Evolutionary conservation across 2,329 filamentous ascomycete species (phyloP), one percentile per base, ranked within the genome.

Genomic region (Sporothrix protearum): DNA sequence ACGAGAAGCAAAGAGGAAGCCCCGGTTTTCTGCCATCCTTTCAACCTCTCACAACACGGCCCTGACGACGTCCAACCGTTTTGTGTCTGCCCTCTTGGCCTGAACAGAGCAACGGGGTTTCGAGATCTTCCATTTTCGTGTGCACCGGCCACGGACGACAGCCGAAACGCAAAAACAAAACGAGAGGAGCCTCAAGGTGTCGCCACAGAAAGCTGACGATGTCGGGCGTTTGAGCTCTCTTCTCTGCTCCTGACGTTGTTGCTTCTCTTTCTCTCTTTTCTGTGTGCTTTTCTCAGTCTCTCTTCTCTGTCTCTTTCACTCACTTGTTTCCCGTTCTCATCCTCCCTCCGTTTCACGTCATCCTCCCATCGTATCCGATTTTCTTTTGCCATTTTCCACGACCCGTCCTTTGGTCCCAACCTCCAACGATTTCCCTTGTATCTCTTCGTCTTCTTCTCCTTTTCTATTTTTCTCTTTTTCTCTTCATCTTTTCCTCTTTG

Each of bases 21-120:
- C 64, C 64, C 64, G 39, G 42, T 67, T 67, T 67, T 67, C 64
- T 67, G 22, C 64, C 14, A n/a, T 67, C 39, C 28, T 25, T 28
- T 64, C 63, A 49, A 33, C 64, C 45, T 67, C 28, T 51, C 19
- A 67, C 64, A 49, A 49, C 45, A 53, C 19, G 45, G 16, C 12
- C 12, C 53, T 28, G 25, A 30, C 53, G 19, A 47, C 36, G 22
- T 67, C 64, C 42, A 33, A 66, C 63, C 39, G 33, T 30, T 45
- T 8, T 16, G n/a, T 12, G 5, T n/a, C 42, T 25, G 12, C 19
- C 10, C 33, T 12, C 30, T 30, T 47, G 42, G n/a, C n/a, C n/a
- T n/a, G n/a, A n/a, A n/a, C 33, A 19, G 57, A 42, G 33, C 57
- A 33, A 66, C 36, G 64, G 28, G 64, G 42, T 42, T 42, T 42